These are phyloP conservation scores for Lasiodiplodia sp. DNA, from an alignment of 2,329 filamentous ascomycete species.

Conservation along the genomic window DNA sequence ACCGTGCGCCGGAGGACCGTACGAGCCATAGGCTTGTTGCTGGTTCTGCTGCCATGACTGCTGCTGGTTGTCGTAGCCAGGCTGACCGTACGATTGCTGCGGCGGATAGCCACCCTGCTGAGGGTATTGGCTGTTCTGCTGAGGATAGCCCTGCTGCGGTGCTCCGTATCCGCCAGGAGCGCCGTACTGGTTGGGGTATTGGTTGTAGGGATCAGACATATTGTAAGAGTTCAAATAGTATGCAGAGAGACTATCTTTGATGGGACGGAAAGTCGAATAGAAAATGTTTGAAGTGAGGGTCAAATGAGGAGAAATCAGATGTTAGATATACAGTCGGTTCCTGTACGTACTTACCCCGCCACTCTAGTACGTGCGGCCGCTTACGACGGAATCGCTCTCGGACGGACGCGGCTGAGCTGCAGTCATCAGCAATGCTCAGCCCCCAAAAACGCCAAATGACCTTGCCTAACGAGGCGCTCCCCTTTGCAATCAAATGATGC, in stretches of 20 bases:
- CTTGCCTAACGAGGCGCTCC: too few species aligned
- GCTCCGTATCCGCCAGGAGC: slow-evolving; percentile 36
- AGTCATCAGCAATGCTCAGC: too few species aligned
- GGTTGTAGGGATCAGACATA: slow-evolving; percentile 40
- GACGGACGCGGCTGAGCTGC: too few species aligned
- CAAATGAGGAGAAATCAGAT: neutral
- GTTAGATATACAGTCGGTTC: neutral
- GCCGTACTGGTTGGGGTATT: slow-evolving; percentile 41
- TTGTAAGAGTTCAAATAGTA: neutral
- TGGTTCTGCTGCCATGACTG: slow-evolving; percentile 35
- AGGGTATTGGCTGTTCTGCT: slow-evolving; percentile 31
- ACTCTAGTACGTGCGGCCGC: too few species aligned
- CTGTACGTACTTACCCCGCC: too few species aligned
- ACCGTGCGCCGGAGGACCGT: slow-evolving; percentile 56
- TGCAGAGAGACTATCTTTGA: too few species aligned
- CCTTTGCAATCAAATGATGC: too few species aligned
- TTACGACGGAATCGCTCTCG: too few species aligned
- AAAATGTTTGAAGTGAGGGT: neutral
- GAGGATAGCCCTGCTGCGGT: slow-evolving; percentile 31
- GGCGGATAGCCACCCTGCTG: slow-evolving; percentile 33
- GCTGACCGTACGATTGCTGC: slow-evolving; percentile 34
- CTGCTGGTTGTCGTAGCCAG: slow-evolving; percentile 13
- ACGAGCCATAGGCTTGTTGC: slow-evolving; percentile 50
- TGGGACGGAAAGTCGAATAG: too few species aligned
- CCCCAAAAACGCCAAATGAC: too few species aligned